phyloP scores from a whole-genome alignment of 148 eudicot genomes.

The Chenopodium quinoa region DNA sequence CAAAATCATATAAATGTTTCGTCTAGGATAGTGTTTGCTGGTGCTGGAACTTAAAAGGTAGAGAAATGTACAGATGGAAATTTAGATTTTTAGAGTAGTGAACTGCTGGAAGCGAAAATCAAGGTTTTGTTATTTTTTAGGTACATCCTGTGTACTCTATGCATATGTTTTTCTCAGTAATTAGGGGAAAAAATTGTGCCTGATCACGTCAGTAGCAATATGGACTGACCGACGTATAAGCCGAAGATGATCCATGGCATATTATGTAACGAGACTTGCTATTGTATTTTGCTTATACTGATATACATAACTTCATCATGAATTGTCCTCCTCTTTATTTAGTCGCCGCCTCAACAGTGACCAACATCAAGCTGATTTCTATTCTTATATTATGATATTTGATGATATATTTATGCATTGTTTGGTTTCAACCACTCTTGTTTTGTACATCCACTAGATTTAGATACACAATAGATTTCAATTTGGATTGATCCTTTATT shows the following conservation, averaged over 20 bases:
- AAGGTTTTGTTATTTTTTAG: constrained; percentile 9
- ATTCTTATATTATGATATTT: not conserved
- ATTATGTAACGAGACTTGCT: constrained; percentile 9
- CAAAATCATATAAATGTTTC: constrained; percentile 15
- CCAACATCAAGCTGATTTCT: too few relatives aligned
- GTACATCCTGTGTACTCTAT: constrained; percentile 16
- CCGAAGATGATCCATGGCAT: constrained; percentile 9
- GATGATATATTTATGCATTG: not conserved
- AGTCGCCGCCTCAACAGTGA: not conserved
- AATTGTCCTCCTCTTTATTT: not conserved
- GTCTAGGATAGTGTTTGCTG: constrained; percentile 26
- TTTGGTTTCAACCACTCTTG: not conserved
- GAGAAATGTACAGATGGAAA: constrained; percentile 50
- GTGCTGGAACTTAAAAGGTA: constrained; percentile 19
- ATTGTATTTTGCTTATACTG: constrained; percentile 2
- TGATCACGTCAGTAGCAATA: not conserved
- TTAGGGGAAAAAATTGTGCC: not conserved
- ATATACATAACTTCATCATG: not conserved
- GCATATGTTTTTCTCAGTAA: constrained; percentile 6
- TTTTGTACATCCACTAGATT: not conserved
- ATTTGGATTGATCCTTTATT: not conserved
- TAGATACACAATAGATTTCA: not conserved
- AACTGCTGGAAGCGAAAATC: constrained; percentile 17
- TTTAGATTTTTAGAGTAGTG: constrained; percentile 19
- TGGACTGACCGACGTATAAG: not conserved